phyloP scores from a whole-genome alignment of 345 rosid genomes.

The Linum trigynum region DNA sequence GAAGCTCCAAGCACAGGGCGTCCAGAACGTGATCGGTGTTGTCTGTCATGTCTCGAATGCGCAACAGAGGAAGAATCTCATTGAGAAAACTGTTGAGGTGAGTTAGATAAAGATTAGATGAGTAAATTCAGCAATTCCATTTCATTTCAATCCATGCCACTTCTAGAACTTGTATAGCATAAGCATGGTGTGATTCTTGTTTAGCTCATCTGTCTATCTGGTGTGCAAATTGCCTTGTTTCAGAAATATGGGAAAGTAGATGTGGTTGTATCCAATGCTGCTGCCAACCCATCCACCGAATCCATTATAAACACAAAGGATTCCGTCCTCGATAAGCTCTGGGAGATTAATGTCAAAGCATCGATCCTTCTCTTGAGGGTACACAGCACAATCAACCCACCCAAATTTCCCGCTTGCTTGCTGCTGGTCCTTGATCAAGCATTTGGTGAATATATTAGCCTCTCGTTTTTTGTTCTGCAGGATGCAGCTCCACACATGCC shows the following conservation, averaged over 20 bases:
- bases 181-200: no score
- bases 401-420: background rate
- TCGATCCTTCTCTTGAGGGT: slow-evolving; percentile 63
- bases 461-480: slow-evolving; percentile 20
- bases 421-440: background rate
- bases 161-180: background rate
- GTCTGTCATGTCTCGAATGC: slow-evolving; percentile 81
- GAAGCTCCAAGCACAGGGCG: slow-evolving; percentile 56
- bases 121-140: no score
- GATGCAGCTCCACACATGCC: slow-evolving; percentile 68
- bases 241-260: slow-evolving; percentile 79
- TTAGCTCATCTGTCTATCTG: background rate
- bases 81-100: slow-evolving; percentile 60
- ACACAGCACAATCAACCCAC: background rate
- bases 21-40: slow-evolving; percentile 54
- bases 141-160: background rate
- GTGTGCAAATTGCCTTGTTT: slow-evolving; percentile 3
- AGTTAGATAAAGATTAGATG: background rate
- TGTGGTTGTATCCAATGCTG: slow-evolving; percentile 70
- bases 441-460: background rate
- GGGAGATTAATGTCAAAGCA: slow-evolving; percentile 86
- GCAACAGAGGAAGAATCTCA: slow-evolving; percentile 67
- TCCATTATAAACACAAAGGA: slow-evolving; percentile 52
- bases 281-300: slow-evolving; percentile 66
- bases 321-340: slow-evolving; percentile 65